These are phyloP conservation scores for Trypanosoma theileri DNA, from an alignment of 208 protist genomes.

Conservation along the genomic window DNA sequence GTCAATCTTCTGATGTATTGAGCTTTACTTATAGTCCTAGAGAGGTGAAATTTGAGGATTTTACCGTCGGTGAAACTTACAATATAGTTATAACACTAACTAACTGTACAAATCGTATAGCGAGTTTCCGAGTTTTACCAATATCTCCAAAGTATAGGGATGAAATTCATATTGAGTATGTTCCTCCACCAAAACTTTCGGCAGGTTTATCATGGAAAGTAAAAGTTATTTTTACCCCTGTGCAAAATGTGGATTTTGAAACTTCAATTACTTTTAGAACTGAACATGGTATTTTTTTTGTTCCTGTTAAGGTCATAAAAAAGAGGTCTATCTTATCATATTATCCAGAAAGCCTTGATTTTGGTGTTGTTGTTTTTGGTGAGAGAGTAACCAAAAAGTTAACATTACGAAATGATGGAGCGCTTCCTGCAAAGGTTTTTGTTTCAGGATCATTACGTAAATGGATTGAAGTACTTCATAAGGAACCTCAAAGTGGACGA, in stretches of 20 bases:
- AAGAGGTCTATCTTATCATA: constrained; percentile 52
- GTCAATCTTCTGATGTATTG: background rate
- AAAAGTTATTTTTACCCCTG: constrained; percentile 61
- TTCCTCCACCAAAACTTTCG: constrained; percentile 68
- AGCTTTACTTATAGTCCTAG: constrained; percentile 31
- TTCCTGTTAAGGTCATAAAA: constrained; percentile 54
- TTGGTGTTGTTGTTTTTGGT: constrained; percentile 76
- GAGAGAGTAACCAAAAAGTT: constrained; percentile 50
- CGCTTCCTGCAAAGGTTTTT: constrained; percentile 48
- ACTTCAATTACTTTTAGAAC: constrained; percentile 61
- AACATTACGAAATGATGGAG: constrained; percentile 71
- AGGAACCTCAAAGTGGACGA: constrained; percentile 34
- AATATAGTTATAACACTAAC: constrained; percentile 56
- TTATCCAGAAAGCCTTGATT: constrained; percentile 49
- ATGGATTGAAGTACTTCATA: constrained; percentile 49
- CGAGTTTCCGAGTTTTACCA: constrained; percentile 73
- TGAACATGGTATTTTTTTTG: constrained; percentile 59
- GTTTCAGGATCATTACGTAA: constrained; percentile 68
- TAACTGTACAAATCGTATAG: constrained; percentile 73
- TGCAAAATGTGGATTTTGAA: constrained; percentile 59
- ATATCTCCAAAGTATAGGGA: constrained; percentile 64
- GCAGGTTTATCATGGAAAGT: constrained; percentile 78
- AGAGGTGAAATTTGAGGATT: constrained; percentile 72
- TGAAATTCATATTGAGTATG: constrained; percentile 59
- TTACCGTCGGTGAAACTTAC: constrained; percentile 76